Conservation (phyloP, 495 filamentous ascomycete species). For the Hapsidospora chrysogenum region DNA sequence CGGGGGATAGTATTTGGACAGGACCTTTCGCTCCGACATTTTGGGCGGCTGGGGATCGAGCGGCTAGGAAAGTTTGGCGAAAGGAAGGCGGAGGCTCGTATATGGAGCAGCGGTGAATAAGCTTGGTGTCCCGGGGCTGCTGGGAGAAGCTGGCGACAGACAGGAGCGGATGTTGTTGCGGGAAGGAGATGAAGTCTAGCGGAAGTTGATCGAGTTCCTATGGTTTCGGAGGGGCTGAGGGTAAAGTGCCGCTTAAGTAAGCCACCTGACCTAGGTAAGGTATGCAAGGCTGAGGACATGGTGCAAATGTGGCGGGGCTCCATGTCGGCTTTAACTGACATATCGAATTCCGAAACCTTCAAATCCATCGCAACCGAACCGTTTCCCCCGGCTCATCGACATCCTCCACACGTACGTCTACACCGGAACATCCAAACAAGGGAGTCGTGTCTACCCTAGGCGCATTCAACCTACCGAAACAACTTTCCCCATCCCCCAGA, state of each 20-base stretch:
- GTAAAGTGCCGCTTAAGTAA: too few relatives aligned
- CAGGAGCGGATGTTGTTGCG: too few relatives aligned
- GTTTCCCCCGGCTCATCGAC: too few relatives aligned
- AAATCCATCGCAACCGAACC: too few relatives aligned
- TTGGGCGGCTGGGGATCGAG: neutral
- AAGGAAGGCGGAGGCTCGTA: neutral
- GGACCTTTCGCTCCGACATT: slow-evolving; percentile 6
- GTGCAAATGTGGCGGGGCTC: neutral
- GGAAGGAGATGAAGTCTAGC: too few relatives aligned
- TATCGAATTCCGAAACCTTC: neutral
- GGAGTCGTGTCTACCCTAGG: neutral
- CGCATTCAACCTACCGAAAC: too few relatives aligned
- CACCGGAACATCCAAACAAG: neutral
- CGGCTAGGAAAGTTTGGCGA: neutral
- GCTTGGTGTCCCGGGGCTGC: too few relatives aligned
- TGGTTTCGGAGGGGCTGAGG: too few relatives aligned
- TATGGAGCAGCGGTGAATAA: neutral
- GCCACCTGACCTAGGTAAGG: too few relatives aligned
- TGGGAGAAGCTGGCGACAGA: too few relatives aligned
- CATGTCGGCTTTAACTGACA: neutral
- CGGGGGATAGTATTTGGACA: slow-evolving; percentile 69
- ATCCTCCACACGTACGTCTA: neutral
- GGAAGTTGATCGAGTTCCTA: neutral
- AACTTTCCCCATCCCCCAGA: too few relatives aligned
- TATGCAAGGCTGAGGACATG: slow-evolving; percentile 1